Percentiles rank a stretch among this genome's conserved stretches.
phyloP scores from a whole-genome alignment of 352 stramenopile species.

The Phytophthora palmivora region DNA sequence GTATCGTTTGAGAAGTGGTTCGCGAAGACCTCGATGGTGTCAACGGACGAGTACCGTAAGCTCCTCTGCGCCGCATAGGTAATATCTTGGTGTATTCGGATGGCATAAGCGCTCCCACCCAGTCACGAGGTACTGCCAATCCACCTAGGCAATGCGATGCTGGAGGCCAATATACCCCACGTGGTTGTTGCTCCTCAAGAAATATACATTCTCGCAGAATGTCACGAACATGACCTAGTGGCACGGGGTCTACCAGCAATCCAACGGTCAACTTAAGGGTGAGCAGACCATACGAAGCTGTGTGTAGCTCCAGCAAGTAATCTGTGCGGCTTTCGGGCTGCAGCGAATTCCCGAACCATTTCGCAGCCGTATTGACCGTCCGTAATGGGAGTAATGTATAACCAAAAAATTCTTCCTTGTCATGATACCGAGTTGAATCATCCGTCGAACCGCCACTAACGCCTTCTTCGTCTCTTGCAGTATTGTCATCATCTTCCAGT shows the following conservation, averaged over 20 bases:
- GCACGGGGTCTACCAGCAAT: conserved; percentile 64
- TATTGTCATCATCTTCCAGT: neutral
- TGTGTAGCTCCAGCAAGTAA: conserved; percentile 75
- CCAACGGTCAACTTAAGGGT: conserved; percentile 83
- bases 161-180: conserved; percentile 70
- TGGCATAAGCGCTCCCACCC: conserved; percentile 68
- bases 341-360: conserved; percentile 64
- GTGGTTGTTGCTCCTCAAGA: conserved; percentile 52
- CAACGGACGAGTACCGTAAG: neutral
- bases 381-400: conserved; percentile 64
- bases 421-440: conserved; percentile 3
- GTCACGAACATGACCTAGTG: conserved; percentile 63
- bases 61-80: conserved; percentile 40
- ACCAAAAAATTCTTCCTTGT: conserved; percentile 54
- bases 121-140: conserved; percentile 62
- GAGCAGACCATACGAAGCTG: conserved; percentile 57
- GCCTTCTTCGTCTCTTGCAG: neutral
- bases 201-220: conserved; percentile 57
- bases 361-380: conserved; percentile 58
- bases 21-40: neutral
- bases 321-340: conserved; percentile 60
- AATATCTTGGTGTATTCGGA: conserved; percentile 77
- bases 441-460: neutral
- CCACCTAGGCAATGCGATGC: conserved; percentile 50
- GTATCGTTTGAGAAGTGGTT: neutral